phyloP scores from a whole-genome alignment of 2,329 filamentous ascomycete species.

The Curvularia eragrostidis region DNA sequence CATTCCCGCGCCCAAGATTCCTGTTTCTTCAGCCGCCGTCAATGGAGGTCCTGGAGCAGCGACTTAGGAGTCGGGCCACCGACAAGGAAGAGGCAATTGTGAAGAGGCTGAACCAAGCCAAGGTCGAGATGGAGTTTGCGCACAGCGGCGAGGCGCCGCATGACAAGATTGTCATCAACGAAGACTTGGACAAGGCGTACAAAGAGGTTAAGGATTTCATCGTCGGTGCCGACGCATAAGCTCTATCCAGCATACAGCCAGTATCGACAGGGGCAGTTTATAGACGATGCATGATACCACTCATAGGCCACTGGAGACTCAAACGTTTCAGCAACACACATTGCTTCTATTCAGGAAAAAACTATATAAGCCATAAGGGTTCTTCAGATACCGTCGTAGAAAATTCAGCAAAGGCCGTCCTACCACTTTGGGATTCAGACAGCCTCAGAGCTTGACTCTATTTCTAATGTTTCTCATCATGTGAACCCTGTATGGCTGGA shows the following conservation, averaged over 20 bases:
- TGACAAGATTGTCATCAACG: conserved; percentile 61
- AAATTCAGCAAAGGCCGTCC: conserved; percentile 51
- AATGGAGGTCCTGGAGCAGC: conserved; percentile 72
- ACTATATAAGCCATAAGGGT: conserved; percentile 45
- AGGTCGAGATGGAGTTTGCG: conserved; percentile 53
- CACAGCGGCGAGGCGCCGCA: conserved; percentile 53
- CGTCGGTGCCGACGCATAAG: conserved; percentile 48
- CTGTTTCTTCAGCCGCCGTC: conserved; percentile 85
- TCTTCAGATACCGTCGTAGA: conserved; percentile 58
- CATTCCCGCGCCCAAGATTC: conserved; percentile 74
- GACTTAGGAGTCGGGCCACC: conserved; percentile 54
- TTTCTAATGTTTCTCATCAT: conserved; percentile 86
- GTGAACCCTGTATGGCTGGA: conserved; percentile 56
- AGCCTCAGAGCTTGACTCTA: conserved; percentile 99
- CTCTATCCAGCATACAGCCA: not conserved
- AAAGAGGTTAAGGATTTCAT: conserved; percentile 59
- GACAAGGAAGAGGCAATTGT: conserved; percentile 58
- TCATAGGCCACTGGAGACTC: not conserved
- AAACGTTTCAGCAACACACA: not conserved
- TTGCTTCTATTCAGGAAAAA: conserved; percentile 10
- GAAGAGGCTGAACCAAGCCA: conserved; percentile 56
- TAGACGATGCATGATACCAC: conserved; percentile 19
- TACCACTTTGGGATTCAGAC: conserved; percentile 56
- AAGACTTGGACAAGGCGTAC: conserved; percentile 59
- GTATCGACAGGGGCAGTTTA: not conserved